Percentiles rank a stretch among this genome's conserved stretches.
These are phyloP conservation scores for Quercus aquifolioides DNA, from an alignment of 306 rosid genomes.

Conservation along the genomic window DNA sequence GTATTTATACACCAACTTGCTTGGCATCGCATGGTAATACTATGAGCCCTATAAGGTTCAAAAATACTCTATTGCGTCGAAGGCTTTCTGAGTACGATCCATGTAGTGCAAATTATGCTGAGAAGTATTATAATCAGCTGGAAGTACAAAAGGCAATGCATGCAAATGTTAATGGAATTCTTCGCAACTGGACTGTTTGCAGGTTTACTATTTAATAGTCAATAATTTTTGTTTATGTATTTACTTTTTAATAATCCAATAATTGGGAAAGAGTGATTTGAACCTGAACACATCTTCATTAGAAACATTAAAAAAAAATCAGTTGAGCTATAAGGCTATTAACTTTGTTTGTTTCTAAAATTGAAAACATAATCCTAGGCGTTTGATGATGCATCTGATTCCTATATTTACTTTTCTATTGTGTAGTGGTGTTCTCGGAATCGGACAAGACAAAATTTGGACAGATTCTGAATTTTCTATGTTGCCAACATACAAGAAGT, in stretches of 20 bases:
- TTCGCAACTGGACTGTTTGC: slow-evolving; percentile 89
- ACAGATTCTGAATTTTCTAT: slow-evolving; percentile 61
- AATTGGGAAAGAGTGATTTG: background rate
- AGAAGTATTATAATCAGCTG: slow-evolving; percentile 60
- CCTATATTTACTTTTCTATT: background rate
- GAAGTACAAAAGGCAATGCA: slow-evolving; percentile 87
- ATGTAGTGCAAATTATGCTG: slow-evolving; percentile 71
- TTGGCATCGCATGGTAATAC: slow-evolving; percentile 9
- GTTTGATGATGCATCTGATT: background rate
- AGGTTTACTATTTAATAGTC: slow-evolving; percentile 34
- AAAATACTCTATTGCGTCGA: slow-evolving; percentile 46
- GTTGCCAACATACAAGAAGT: slow-evolving; percentile 68
- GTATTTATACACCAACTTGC: slow-evolving; percentile 68
- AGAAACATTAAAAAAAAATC: too few relatives aligned
- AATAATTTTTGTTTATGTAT: background rate
- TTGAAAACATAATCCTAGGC: too few relatives aligned
- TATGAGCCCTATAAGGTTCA: slow-evolving; percentile 28
- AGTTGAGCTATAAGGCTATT: too few relatives aligned
- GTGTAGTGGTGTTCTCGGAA: slow-evolving; percentile 50
- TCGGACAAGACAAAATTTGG: slow-evolving; percentile 36
- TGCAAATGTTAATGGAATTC: slow-evolving; percentile 64
- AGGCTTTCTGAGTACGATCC: slow-evolving; percentile 75
- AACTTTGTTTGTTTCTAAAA: too few relatives aligned
- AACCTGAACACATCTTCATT: too few relatives aligned
- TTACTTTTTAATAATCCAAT: background rate